These are phyloP conservation scores for Tetrapyrgos nigripes DNA, from an alignment of 1,284 basidiomycete genomes.

Conservation along the genomic window DNA sequence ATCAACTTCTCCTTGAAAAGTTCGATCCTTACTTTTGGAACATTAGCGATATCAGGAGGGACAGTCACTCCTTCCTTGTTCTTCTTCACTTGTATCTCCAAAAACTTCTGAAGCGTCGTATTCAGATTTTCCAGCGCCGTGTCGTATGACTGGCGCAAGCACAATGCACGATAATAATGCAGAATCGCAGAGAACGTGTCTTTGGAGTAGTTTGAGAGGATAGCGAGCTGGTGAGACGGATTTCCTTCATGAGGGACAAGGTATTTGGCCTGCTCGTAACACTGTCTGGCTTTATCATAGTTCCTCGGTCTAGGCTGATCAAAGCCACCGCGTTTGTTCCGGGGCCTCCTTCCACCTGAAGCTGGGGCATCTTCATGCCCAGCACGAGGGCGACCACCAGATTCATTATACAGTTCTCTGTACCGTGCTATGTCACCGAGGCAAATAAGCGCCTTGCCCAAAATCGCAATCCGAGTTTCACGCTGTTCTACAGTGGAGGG, in stretches of 20 bases:
- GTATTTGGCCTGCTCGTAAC: conserved; percentile 85
- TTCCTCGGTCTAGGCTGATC: conserved; percentile 62
- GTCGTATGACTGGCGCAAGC: conserved; percentile 86
- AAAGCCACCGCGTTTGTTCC: conserved; percentile 49
- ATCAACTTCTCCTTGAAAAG: conserved; percentile 76
- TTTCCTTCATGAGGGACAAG: conserved; percentile 87
- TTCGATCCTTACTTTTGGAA: conserved; percentile 56
- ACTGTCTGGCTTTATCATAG: conserved; percentile 78
- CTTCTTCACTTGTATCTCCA: conserved; percentile 56
- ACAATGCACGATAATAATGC: conserved; percentile 93
- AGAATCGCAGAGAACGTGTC: conserved; percentile 85
- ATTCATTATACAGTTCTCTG: conserved; percentile 87
- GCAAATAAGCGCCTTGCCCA: conserved; percentile 91
- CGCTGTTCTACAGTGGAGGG: conserved; percentile 59
- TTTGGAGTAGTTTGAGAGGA: conserved; percentile 84
- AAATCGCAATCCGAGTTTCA: conserved; percentile 68
- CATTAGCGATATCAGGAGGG: conserved; percentile 36
- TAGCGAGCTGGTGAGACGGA: conserved; percentile 94
- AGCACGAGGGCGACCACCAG: conserved; percentile 65
- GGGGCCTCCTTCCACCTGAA: conserved; percentile 38
- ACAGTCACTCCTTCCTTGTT: conserved; percentile 37
- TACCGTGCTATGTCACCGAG: conserved; percentile 95
- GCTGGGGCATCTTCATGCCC: conserved; percentile 63
- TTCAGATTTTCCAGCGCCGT: conserved; percentile 88
- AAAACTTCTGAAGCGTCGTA: conserved; percentile 69